phyloP scores from a whole-genome alignment of 83 land plant genomes.

The Diphasiastrum complanatum region DNA sequence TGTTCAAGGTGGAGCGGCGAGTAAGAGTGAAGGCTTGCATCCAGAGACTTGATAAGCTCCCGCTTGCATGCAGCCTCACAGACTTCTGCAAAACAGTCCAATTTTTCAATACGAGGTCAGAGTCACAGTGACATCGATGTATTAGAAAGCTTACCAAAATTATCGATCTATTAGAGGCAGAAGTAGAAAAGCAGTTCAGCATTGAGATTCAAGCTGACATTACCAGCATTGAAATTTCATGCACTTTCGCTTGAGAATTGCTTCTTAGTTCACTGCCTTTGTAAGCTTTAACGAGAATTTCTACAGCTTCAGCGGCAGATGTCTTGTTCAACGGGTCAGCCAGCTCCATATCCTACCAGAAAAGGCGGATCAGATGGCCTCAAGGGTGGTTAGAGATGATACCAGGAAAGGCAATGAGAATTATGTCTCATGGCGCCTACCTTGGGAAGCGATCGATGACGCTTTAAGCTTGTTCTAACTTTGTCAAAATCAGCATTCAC shows the following conservation, averaged over 20 bases:
- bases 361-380: too few species aligned
- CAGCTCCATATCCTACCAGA: neutral
- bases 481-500: constrained; percentile 77
- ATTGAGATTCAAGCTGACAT: too few species aligned
- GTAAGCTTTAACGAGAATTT: constrained; percentile 45
- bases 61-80: constrained; percentile 12
- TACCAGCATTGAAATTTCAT: constrained; percentile 64
- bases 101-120: too few species aligned
- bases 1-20: constrained; percentile 43
- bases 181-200: too few species aligned
- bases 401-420: constrained; percentile 61
- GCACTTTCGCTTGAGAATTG: constrained; percentile 44
- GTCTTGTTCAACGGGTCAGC: constrained; percentile 64
- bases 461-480: constrained; percentile 63
- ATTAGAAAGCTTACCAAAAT: too few species aligned
- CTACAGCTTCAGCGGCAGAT: constrained; percentile 55
- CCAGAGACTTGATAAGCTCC: constrained; percentile 48
- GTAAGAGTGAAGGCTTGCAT: constrained; percentile 53
- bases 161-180: too few species aligned
- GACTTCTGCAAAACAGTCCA: too few species aligned
- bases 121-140: too few species aligned
- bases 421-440: too few species aligned
- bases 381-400: neutral
- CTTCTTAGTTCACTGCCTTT: constrained; percentile 37
- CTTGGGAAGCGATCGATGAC: too few species aligned